phyloP scores from a whole-genome alignment of 441 rosid species.

The Bocquillonia castaneifolia region DNA sequence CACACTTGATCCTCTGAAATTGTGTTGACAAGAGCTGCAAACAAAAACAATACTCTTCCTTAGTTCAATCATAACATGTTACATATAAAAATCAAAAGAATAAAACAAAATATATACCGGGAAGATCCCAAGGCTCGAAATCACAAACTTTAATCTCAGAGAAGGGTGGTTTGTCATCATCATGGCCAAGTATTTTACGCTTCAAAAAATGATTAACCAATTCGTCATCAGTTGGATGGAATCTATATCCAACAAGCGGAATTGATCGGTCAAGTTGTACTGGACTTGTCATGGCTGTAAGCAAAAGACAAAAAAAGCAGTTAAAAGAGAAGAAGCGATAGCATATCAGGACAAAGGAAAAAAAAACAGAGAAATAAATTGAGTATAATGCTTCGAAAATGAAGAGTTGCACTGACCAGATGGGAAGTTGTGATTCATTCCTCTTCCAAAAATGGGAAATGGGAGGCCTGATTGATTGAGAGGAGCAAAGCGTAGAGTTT shows the following conservation, averaged over 20 bases:
- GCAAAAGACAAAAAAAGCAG: neutral
- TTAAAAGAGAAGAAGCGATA: no score
- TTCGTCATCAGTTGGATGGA: constrained; percentile 40
- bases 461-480: neutral
- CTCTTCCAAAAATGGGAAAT: constrained; percentile 23
- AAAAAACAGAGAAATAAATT: no score
- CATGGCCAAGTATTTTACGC: constrained; percentile 18
- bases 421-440: constrained; percentile 12
- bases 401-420: neutral
- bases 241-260: constrained; percentile 28
- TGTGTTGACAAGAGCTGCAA: constrained; percentile 25
- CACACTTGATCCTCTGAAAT: constrained; percentile 30
- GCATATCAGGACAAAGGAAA: neutral
- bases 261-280: no score
- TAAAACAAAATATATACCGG: constrained; percentile 33
- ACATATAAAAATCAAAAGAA: no score
- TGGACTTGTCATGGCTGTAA: neutral
- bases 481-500: neutral
- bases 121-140: constrained; percentile 47
- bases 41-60: constrained; percentile 6
- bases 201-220: constrained; percentile 24
- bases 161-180: constrained; percentile 4
- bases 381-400: no score
- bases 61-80: no score
- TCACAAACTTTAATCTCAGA: constrained; percentile 31